Evolutionary conservation across 768 basidiomycete genomes (phyloP).

Genomic region (Calocybe cyanea): DNA sequence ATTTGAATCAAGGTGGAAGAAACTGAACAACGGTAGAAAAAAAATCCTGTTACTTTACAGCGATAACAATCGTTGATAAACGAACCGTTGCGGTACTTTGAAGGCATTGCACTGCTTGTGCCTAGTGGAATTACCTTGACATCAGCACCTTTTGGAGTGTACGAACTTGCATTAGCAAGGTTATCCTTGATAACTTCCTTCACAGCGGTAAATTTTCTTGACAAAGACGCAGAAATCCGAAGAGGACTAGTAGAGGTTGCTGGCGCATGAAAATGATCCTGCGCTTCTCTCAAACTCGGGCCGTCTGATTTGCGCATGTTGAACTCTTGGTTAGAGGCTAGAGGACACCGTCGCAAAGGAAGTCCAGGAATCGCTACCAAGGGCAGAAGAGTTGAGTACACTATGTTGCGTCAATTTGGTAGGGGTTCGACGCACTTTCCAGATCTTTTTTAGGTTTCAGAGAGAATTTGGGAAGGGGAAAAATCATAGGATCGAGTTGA

Average conservation of each 20-base stretch:
- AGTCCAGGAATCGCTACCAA: slow-evolving; percentile 40
- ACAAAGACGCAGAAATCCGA: slow-evolving; percentile 29
- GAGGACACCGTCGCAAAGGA: slow-evolving; percentile 39
- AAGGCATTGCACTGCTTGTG: slow-evolving; percentile 84
- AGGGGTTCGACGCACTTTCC: slow-evolving; percentile 23
- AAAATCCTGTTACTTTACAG: neutral
- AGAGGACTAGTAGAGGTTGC: slow-evolving; percentile 23
- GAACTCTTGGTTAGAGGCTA: slow-evolving; percentile 39
- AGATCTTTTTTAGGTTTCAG: slow-evolving; percentile 38
- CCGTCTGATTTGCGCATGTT: slow-evolving; percentile 44
- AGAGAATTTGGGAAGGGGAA: slow-evolving; percentile 60
- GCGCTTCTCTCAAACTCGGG: slow-evolving; percentile 29
- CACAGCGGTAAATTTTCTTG: slow-evolving; percentile 36
- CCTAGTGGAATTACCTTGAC: slow-evolving; percentile 77
- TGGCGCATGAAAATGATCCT: slow-evolving; percentile 39
- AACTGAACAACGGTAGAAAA: slow-evolving; percentile 35
- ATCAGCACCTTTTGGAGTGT: slow-evolving; percentile 47
- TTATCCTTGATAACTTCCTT: slow-evolving; percentile 26
- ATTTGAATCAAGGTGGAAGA: slow-evolving; percentile 76
- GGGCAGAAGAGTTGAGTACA: neutral
- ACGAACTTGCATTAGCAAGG: slow-evolving; percentile 8
- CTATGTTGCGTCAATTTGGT: neutral
- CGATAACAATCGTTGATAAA: slow-evolving; percentile 1
- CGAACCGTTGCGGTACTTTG: slow-evolving; percentile 83
- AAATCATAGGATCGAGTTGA: slow-evolving; percentile 68